A percentile compares a stretch with the other conserved stretches of the same genome.
Conservation (phyloP, 1,284 basidiomycete species). For the Chondrostereum purpureum region DNA sequence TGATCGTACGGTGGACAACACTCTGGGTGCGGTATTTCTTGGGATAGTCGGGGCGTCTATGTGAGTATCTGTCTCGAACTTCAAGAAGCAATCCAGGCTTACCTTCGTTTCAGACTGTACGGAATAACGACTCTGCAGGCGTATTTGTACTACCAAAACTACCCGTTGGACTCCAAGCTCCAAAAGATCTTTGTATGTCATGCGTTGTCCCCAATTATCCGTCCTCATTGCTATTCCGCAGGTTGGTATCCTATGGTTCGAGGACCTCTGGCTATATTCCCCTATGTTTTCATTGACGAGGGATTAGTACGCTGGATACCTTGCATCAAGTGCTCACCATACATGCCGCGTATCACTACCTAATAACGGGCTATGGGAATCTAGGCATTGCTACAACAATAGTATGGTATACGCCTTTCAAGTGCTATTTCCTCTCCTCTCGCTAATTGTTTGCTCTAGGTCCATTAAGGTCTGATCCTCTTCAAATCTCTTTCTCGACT, state of each 20-base stretch:
- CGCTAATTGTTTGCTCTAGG: conserved; percentile 17
- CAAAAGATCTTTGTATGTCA: conserved; percentile 29
- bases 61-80: conserved; percentile 13
- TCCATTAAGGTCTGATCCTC: conserved; percentile 29
- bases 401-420: conserved; percentile 19
- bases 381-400: conserved; percentile 18
- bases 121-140: conserved; percentile 34
- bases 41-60: conserved; percentile 21
- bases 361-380: conserved; percentile 29
- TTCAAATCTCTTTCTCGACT: no score
- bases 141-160: conserved; percentile 36
- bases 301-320: conserved; percentile 28
- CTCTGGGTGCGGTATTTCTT: conserved; percentile 24
- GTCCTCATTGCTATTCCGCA: conserved; percentile 9
- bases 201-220: neutral
- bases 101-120: conserved; percentile 23
- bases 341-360: conserved; percentile 33
- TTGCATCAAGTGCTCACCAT: conserved; percentile 30
- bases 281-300: conserved; percentile 4
- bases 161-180: conserved; percentile 26
- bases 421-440: neutral
- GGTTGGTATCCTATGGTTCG: conserved; percentile 32
- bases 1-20: conserved; percentile 21
- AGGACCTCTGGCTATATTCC: neutral
- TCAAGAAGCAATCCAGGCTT: neutral